Evolutionary conservation across 257 asterid species (phyloP).

Genomic region (Echium plantagineum): DNA sequence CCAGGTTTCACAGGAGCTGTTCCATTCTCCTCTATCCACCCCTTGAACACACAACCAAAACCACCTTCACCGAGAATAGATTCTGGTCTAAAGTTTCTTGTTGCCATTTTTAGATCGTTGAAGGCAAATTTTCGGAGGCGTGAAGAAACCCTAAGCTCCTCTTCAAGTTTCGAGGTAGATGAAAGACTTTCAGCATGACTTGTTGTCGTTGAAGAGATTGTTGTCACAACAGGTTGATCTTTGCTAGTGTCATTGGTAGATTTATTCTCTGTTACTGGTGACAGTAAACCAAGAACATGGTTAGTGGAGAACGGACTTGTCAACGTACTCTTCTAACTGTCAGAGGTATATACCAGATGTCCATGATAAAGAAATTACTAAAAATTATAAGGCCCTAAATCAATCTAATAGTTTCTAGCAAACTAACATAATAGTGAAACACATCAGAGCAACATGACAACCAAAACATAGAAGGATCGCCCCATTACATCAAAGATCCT

Average conservation of each 20-base stretch:
- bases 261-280: constrained; percentile 44
- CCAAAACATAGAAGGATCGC: neutral
- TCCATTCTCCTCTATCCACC: constrained; percentile 99
- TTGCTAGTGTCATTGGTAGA: constrained; percentile 48
- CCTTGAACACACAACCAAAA: constrained; percentile 94
- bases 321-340: neutral
- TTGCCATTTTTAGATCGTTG: constrained; percentile 82
- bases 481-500: too few relatives aligned
- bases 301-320: neutral
- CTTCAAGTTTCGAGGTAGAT: constrained; percentile 67
- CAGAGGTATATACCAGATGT: neutral
- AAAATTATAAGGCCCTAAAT: neutral
- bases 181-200: constrained; percentile 65
- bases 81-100: constrained; percentile 91
- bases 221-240: constrained; percentile 57
- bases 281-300: constrained; percentile 14
- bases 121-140: constrained; percentile 77
- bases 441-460: neutral
- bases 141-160: constrained; percentile 77
- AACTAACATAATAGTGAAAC: neutral
- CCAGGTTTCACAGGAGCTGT: constrained; percentile 99
- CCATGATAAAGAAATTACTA: neutral
- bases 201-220: constrained; percentile 52
- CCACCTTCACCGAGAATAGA: constrained; percentile 99
- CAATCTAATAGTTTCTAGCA: neutral